These are phyloP conservation scores for Trichoderma citrinoviride DNA, from an alignment of 2,329 filamentous ascomycete genomes.

Conservation along the genomic window DNA sequence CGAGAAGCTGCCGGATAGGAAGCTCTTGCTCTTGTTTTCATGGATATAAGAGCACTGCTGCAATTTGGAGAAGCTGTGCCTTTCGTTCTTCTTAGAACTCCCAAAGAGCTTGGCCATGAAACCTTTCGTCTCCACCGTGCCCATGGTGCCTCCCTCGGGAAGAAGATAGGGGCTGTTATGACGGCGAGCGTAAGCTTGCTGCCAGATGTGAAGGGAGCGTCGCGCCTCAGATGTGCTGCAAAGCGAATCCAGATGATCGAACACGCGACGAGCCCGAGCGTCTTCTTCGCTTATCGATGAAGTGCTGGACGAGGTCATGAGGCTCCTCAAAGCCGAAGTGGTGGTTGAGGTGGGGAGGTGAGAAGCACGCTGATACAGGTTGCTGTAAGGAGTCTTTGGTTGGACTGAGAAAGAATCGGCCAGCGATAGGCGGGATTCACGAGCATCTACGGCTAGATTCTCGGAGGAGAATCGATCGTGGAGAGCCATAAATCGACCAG, in stretches of 20 bases:
- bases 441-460: constrained; percentile 25
- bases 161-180: constrained; percentile 40
- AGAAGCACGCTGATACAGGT: constrained; percentile 22
- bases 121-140: constrained; percentile 33
- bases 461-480: constrained; percentile 46
- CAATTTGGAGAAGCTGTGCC: constrained; percentile 25
- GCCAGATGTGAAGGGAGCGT: constrained; percentile 48
- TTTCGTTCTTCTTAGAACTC: constrained; percentile 25
- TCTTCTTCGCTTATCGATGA: constrained; percentile 39
- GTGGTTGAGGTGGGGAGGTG: constrained; percentile 35
- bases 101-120: constrained; percentile 34
- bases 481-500: constrained; percentile 57
- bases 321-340: constrained; percentile 33
- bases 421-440: background rate
- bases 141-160: constrained; percentile 38
- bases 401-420: background rate
- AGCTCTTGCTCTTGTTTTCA: constrained; percentile 12
- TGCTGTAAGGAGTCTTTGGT: constrained; percentile 24
- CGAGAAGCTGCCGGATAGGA: constrained; percentile 3
- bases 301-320: constrained; percentile 25
- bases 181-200: constrained; percentile 47
- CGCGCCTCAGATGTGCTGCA: constrained; percentile 50
- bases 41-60: background rate
- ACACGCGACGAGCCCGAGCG: constrained; percentile 43
- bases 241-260: constrained; percentile 45